Conservation (phyloP, 2,329 filamentous ascomycete species). For the Colletotrichum godetiae region DNA sequence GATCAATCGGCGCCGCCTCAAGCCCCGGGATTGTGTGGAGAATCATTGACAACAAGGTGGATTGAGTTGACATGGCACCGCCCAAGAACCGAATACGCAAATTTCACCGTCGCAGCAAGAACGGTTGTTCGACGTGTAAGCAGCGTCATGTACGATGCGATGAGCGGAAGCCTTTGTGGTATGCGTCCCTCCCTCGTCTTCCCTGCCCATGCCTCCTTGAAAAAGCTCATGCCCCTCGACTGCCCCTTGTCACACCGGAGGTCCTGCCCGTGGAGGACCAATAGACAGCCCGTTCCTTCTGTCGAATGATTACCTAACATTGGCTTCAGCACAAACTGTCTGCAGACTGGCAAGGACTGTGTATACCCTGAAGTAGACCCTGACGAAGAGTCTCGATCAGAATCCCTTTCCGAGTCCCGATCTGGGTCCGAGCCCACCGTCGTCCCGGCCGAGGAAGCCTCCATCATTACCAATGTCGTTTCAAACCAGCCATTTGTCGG, state of each 20-base stretch:
- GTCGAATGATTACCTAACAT: slow-evolving; percentile 4
- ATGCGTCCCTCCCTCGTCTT: slow-evolving; percentile 36
- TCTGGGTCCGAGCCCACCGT: slow-evolving; percentile 36
- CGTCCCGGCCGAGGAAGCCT: neutral
- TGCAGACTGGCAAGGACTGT: slow-evolving; percentile 57
- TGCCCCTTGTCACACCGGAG: neutral
- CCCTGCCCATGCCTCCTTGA: neutral
- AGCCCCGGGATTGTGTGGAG: slow-evolving; percentile 29
- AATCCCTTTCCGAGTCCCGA: slow-evolving; percentile 18
- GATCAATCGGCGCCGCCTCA: slow-evolving; percentile 25
- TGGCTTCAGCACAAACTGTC: slow-evolving; percentile 54
- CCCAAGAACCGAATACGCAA: slow-evolving; percentile 50
- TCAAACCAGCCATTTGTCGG: slow-evolving; percentile 34
- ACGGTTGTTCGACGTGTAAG: slow-evolving; percentile 51
- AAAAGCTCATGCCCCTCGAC: neutral
- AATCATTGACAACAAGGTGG: slow-evolving; percentile 20
- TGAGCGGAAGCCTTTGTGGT: slow-evolving; percentile 58
- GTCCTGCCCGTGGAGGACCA: neutral
- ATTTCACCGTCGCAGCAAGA: slow-evolving; percentile 51
- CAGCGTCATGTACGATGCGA: slow-evolving; percentile 58
- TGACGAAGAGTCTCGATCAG: neutral
- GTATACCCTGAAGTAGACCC: slow-evolving; percentile 44
- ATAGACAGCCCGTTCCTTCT: neutral
- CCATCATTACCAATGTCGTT: slow-evolving; percentile 20
- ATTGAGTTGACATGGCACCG: slow-evolving; percentile 43